Evolutionary conservation across 495 filamentous ascomycete species (phyloP), one percentile per base, ranked within the genome.

Genomic region (Aspergillus carlsbadensis): DNA sequence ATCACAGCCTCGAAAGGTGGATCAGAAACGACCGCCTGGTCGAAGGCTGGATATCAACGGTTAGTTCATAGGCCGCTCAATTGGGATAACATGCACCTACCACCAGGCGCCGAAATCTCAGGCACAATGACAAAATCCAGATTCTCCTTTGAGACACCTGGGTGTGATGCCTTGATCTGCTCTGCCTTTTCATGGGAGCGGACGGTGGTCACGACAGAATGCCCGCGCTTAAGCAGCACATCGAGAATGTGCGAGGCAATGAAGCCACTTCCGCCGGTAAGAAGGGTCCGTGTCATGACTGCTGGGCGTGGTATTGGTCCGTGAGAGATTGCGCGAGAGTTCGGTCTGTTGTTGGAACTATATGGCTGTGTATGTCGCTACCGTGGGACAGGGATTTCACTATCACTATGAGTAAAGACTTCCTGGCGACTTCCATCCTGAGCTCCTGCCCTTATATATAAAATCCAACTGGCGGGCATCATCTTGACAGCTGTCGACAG

Each of bases 1-100:
- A 96, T 76, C 21, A 98, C 90, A 57, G 84, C 87, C 56, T 93
- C 92, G 57, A 96, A 86, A 3, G 85, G 88, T 1, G 89, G 88
- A 45, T 82, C 71, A 14, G 79, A 84, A 68, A 84, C 82, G 54
- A 91, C 83, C 14, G 89, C 75, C 75, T 78, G 29, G n/a, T n/a
- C n/a, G n/a, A n/a, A n/a, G n/a, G n/a, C n/a, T n/a, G n/a, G n/a
- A n/a, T n/a, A 43, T 43, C 5, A 43, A 10, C 41, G 22, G 20
- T 15, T 33, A 20, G 20, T 24, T 56, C 41, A 43, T 46, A 39
- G 21, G 21, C 14, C 6, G 29, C 60, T 95, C 89, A 68, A 96
- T 95, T 58, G 90, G 89, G 36, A 81, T 78, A 39, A 81, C 80
- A 57, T 83, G 57, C 2, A 89, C 89, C n/a, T n/a, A n/a, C n/a